These are phyloP conservation scores for Penicillium sp. DNA, from an alignment of 2,329 filamentous ascomycete genomes.

Conservation along the genomic window DNA sequence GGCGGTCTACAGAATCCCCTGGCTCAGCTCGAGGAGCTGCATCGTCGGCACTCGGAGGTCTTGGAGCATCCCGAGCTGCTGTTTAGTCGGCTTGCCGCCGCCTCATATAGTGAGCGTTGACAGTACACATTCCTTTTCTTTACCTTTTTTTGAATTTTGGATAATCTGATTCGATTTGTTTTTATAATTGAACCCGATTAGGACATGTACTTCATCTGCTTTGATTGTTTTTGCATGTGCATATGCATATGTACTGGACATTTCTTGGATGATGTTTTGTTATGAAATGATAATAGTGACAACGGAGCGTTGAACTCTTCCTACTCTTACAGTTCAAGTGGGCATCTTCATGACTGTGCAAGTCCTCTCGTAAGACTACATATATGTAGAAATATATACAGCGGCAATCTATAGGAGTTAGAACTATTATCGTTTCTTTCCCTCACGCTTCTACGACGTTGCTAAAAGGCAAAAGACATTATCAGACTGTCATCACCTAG, in stretches of 20 bases:
- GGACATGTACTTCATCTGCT: not conserved
- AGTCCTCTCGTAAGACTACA: too few species aligned
- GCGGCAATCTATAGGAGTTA: not conserved
- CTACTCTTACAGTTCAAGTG: not conserved
- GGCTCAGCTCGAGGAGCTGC: slow-evolving; percentile 67
- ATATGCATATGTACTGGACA: slow-evolving; percentile 6
- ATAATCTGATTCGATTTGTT: not conserved
- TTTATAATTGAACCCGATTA: not conserved
- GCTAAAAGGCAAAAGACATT: not conserved
- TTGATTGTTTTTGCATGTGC: slow-evolving; percentile 3
- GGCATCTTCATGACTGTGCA: not conserved
- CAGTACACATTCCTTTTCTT: not conserved
- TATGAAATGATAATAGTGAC: slow-evolving; percentile 1
- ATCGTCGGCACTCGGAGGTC: slow-evolving; percentile 62
- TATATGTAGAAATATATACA: not conserved
- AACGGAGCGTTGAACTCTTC: not conserved
- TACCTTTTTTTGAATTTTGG: not conserved
- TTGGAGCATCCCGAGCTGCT: slow-evolving; percentile 47
- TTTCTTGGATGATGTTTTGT: not conserved
- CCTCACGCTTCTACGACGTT: not conserved
- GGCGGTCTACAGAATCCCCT: slow-evolving; percentile 63
- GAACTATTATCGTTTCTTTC: too few species aligned
- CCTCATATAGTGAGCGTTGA: not conserved
- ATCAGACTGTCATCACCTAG: not conserved
- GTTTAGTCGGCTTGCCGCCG: slow-evolving; percentile 18